A percentile compares a stretch with the other conserved stretches of the same genome.
Conservation (phyloP, 805 yeast genomes). For the Ascoidea asiatica region DNA sequence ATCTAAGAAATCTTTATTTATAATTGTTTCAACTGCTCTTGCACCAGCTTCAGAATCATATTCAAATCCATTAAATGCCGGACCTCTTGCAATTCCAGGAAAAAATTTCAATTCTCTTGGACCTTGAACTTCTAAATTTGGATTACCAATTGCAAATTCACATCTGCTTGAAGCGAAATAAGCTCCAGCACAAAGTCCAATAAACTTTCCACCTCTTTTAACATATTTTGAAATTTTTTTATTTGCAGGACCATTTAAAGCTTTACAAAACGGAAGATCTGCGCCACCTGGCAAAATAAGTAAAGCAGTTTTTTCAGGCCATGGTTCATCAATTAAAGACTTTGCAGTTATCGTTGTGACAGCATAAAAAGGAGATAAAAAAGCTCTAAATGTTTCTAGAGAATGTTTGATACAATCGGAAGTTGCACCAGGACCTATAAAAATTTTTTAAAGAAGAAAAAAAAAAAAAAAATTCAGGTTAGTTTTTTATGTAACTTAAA, state of each 20-base stretch:
- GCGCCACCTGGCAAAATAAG: constrained; percentile 96
- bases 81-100: constrained; percentile 76
- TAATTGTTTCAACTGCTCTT: constrained; percentile 34
- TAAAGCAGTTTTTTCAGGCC: constrained; percentile 69
- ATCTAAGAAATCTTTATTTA: constrained; percentile 21
- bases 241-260: constrained; percentile 60
- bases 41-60: constrained; percentile 75
- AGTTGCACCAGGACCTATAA: constrained; percentile 66
- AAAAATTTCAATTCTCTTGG: constrained; percentile 68
- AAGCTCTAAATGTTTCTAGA: constrained; percentile 55
- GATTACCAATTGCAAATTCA: constrained; percentile 74
- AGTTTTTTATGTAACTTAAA: background rate
- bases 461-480: background rate
- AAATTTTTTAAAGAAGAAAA: constrained; percentile 10
- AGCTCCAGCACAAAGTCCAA: constrained; percentile 95
- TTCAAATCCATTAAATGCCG: constrained; percentile 67
- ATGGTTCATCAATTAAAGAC: constrained; percentile 67
- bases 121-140: constrained; percentile 69
- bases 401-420: constrained; percentile 78
- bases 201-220: constrained; percentile 62
- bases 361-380: constrained; percentile 80
- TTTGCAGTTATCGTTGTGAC: constrained; percentile 57
- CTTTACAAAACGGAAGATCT: constrained; percentile 71
- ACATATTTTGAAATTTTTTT: constrained; percentile 48
- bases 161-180: constrained; percentile 65